Base-by-base conservation (phyloP, 345 rosid genomes). In the Jatropha curcas region DNA sequence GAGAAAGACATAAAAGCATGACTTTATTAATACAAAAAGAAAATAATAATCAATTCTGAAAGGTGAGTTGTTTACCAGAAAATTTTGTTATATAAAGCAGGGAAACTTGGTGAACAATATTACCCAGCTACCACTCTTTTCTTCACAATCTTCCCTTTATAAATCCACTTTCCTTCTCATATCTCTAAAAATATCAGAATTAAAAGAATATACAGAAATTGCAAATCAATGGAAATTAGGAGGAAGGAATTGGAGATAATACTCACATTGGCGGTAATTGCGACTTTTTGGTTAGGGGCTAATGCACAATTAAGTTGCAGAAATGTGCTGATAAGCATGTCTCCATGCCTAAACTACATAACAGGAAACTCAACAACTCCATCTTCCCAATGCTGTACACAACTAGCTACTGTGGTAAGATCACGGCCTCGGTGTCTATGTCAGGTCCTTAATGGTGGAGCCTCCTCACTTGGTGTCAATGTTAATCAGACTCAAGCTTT, bases 401-500 rank as follows among this genome's bases (percentile, higher is more conserved):
- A 70, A 73, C 77, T 81, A 3, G 60, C 76, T 7, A 77, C 17
- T 57, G 74, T 56, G 2, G 79, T 74, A 17, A 45, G 20, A 28
- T 59, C 81, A 53, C 70, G 73, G 53, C 81, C 81, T 7, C 78
- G 65, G 48, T 81, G 84, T 74, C 61, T 81, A 2, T 81, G 84
- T 22, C 67, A 55, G 51, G 81, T 77, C 27, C 28, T 81, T 10
- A 74, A 50, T 17, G 81, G 84, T 0, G 74, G 76, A 25, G 70
- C 66, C 65, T 73, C 84, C 2, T 66, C 78, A 0, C 79, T 81
- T 24, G 84, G 84, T 4, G 30, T 70, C 69, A 56, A 60, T 37
- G 22, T 81, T 74, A 77, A 77, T 50, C 84, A 77, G 71, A 77
- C 84, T 46, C 84, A 70, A 58, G 81, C 84, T 57, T 13, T 74